Conservation (phyloP, 1,139 yeast species). For the Suhomyces bolitotheri region DNA sequence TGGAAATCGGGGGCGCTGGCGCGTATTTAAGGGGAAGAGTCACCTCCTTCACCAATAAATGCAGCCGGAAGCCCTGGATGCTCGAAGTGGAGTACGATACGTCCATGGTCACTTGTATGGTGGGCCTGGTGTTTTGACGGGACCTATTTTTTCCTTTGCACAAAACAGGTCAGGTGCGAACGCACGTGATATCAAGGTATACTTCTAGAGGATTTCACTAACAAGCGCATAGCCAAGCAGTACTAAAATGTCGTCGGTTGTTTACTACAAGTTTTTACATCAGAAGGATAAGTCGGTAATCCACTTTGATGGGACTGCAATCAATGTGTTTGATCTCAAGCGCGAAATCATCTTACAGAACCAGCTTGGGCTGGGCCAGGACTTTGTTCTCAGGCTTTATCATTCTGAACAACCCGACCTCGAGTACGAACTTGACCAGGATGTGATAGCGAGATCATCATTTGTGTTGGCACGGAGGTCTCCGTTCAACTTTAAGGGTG, state of each 20-base stretch:
- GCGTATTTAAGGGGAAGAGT: slow-evolving; percentile 38
- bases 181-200: not conserved
- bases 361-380: slow-evolving; percentile 79
- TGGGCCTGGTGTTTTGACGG: slow-evolving; percentile 5
- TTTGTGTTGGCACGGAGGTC: slow-evolving; percentile 79
- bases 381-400: slow-evolving; percentile 73
- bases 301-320: slow-evolving; percentile 93
- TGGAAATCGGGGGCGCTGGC: not conserved
- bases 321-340: slow-evolving; percentile 90
- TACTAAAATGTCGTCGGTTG: slow-evolving; percentile 85
- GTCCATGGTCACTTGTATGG: slow-evolving; percentile 16
- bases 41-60: slow-evolving; percentile 23
- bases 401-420: slow-evolving; percentile 69
- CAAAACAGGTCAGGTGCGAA: slow-evolving; percentile 4
- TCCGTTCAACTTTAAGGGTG: slow-evolving; percentile 61
- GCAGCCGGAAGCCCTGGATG: slow-evolving; percentile 27
- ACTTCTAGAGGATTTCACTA: too few relatives aligned
- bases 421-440: slow-evolving; percentile 84
- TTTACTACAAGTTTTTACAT: slow-evolving; percentile 83
- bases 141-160: slow-evolving; percentile 5
- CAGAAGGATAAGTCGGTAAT: slow-evolving; percentile 80
- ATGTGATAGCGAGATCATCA: slow-evolving; percentile 85
- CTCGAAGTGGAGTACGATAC: slow-evolving; percentile 23
- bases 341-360: slow-evolving; percentile 84
- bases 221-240: too few relatives aligned